Evolutionary conservation across 805 yeast species (phyloP), one percentile per base, ranked within the genome.

Genomic region (Yamadazyma scolyti): DNA sequence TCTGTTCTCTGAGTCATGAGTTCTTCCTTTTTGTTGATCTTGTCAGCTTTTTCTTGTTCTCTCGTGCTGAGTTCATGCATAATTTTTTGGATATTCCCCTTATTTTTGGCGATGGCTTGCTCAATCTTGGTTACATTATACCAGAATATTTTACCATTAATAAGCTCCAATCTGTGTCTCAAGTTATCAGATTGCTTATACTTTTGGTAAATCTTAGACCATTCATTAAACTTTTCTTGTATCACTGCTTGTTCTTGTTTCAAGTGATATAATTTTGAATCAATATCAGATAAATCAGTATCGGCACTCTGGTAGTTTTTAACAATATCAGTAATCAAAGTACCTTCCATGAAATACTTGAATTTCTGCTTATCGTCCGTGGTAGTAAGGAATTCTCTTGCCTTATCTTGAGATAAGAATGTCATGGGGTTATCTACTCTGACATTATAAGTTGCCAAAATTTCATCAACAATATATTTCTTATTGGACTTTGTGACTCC

Each of bases 351-450:
- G 51, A 90, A 86, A 50, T 75, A 79, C 10, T 69, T 68, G 54
- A 79, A 93, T 55, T 88, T 85, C 28, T 74, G 80, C 20, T 67
- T 68, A 37, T 85, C 82, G 4, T 85, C 71, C 4, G 93, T 77
- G 19, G 80, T 75, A 1, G 95, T 82, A 40, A 93, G 61, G 50
- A 93, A 93, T 10, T 89, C 82, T 43, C 95, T 75, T 2, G 99
- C 97, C 38, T 81, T 84, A 45, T 93, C 97, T 54, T 93, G 99
- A 1, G 95, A 86, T 29, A 93, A 65, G 48, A 93, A 84, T 2
- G 95, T 84, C 74, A 93, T 76, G 5, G 97, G 96, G 46, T 93
- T 93, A 46, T 79, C 89, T 16, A 93, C 81, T 5, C 85, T 79
- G 25, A 90, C 79, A 26, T 82, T 78, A 50, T 81, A 87, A 40